Evolutionary conservation across 129 eudicot genomes (phyloP), one percentile per base, ranked within the genome.

Genomic region (Glebionis coronaria): DNA sequence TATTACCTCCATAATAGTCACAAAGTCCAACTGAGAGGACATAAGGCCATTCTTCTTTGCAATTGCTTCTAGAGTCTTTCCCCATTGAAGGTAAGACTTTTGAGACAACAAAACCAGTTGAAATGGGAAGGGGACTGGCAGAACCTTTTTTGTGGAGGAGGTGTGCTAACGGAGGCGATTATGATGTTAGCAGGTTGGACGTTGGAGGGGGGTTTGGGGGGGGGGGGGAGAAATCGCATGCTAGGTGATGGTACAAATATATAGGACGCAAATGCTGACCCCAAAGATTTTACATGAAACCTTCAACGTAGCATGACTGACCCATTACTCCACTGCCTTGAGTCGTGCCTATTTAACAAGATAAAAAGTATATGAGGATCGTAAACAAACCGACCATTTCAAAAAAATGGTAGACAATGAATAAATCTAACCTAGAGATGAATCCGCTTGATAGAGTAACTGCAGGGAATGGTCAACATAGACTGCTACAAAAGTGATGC

Each of bases 11-110:
- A 9, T 83, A 94, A 63, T 84, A 87, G 59, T 94, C 99, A 25
- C 84, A 87, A 64, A 94, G 89, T 62, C 83, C 81, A 13, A 90
- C 94, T 0, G 95, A 94, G 44, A 94, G 85, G 46, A 90, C 77
- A 0, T 97, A 94, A 56, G 99, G 99, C 99, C 99, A 94, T 73
- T 94, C 99, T 68, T 94, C 97, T 76, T 81, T 88, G 44, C 68
- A 76, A 16, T 76, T 80, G 80, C 75, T 81, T 61, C 65, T 66
- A 8, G 82, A 61, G 50, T 83, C 97, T 77, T 83, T 94, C 53
- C 91, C 69, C 88, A 90, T 84, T 6, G 91, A 89, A 4, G 97
- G 95, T 5, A 90, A 97, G 0, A 95, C 84, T 80, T 87, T 89
- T 2, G 99, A 94, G 55, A 94, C 99, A 18, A 81, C 97, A 20